These are phyloP conservation scores for Trypanosoma platydactyli DNA, from an alignment of 208 protist species.

Conservation along the genomic window DNA sequence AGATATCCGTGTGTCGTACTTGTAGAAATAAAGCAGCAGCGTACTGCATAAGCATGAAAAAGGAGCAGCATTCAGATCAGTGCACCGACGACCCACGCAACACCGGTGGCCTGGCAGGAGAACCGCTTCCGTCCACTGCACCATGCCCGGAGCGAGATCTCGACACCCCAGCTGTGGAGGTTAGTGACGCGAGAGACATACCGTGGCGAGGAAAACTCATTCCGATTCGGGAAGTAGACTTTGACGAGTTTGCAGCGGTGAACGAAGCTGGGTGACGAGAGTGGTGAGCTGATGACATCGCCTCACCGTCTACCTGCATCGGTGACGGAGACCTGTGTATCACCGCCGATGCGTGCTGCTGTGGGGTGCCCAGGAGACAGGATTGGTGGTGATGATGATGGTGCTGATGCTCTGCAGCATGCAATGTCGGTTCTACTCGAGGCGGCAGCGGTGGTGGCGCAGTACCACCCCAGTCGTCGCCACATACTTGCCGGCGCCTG, in stretches of 20 bases:
- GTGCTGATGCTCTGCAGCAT: background rate
- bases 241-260: background rate
- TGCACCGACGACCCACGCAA: constrained; percentile 27
- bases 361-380: constrained; percentile 3
- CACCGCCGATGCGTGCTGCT: background rate
- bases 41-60: constrained; percentile 1
- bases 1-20: no score
- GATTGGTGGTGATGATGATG: background rate
- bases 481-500: constrained; percentile 1
- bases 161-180: constrained; percentile 42
- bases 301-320: background rate
- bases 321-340: constrained; percentile 22
- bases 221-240: background rate
- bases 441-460: background rate
- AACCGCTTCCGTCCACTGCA: constrained; percentile 53
- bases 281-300: background rate
- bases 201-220: background rate
- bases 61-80: background rate
- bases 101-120: constrained; percentile 48
- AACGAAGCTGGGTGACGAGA: background rate
- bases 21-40: no score
- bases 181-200: constrained; percentile 1
- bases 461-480: background rate
- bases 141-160: constrained; percentile 20
- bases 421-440: background rate